Conservation (phyloP, 2,329 filamentous ascomycete species). For the Epicoccum sorghinum region DNA sequence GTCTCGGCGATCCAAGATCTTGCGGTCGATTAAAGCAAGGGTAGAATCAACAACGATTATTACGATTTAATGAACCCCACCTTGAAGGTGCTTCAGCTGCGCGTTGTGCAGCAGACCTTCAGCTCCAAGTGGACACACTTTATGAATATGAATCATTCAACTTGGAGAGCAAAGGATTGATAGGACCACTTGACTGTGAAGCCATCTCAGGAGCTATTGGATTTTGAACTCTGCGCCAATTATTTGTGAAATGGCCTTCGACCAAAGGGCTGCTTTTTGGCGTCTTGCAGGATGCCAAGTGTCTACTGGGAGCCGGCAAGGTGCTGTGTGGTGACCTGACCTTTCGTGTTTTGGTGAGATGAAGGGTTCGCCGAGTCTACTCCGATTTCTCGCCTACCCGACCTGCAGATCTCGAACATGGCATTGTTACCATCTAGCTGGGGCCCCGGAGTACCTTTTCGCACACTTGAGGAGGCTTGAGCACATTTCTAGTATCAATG, state of each 20-base stretch:
- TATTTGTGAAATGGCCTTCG: too few species aligned
- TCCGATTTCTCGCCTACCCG: conserved; percentile 5
- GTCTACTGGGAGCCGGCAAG: too few species aligned
- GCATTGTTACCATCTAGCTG: not conserved
- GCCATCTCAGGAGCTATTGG: too few species aligned
- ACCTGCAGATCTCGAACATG: conserved; percentile 1
- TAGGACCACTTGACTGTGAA: too few species aligned
- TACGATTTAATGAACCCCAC: conserved; percentile 8
- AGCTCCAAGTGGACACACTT: too few species aligned
- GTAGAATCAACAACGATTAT: conserved; percentile 1
- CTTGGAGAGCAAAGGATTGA: too few species aligned
- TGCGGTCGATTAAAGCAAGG: not conserved
- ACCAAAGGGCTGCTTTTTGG: too few species aligned
- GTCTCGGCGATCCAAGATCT: not conserved
- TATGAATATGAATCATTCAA: too few species aligned
- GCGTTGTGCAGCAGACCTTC: too few species aligned
- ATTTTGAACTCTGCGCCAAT: too few species aligned
- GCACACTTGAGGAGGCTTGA: not conserved
- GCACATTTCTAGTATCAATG: not conserved
- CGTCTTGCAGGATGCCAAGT: too few species aligned
- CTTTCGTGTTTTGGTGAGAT: conserved; percentile 2
- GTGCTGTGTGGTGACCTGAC: not conserved
- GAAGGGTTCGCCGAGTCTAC: conserved; percentile 12
- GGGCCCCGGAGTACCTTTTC: not conserved
- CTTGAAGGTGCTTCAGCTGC: not conserved